Conservation (phyloP, 306 rosid genomes). For the Gastrolobium villosum region DNA sequence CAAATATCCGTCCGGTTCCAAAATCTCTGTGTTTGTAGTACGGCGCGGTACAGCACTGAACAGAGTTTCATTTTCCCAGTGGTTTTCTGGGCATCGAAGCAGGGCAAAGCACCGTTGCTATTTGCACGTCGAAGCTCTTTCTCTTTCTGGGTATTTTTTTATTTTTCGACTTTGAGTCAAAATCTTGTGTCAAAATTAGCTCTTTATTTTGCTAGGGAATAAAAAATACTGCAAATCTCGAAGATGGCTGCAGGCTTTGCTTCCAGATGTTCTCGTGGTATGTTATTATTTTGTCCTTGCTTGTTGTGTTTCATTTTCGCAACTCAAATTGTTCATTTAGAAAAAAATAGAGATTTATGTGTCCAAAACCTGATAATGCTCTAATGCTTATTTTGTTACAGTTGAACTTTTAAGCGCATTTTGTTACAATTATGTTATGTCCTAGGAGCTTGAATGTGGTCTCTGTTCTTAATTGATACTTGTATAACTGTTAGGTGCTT, state of each 20-base stretch:
- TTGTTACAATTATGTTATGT: background rate
- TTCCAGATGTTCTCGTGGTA: slow-evolving; percentile 55
- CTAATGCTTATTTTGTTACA: background rate
- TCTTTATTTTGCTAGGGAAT: background rate
- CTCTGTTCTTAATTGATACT: background rate
- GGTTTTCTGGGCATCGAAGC: no score
- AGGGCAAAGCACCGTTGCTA: no score
- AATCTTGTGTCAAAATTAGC: no score
- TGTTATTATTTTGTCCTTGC: background rate
- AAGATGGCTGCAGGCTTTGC: slow-evolving; percentile 54
- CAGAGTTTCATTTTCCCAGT: no score
- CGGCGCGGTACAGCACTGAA: no score
- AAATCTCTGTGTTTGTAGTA: no score
- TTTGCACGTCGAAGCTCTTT: no score
- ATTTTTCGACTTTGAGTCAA: background rate
- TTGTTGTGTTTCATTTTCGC: slow-evolving; percentile 17
- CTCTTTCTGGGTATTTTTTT: background rate
- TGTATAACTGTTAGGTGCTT: background rate
- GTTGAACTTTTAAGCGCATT: slow-evolving; percentile 14
- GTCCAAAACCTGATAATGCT: background rate
- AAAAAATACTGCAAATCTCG: background rate
- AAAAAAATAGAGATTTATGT: background rate
- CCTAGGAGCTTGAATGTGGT: background rate
- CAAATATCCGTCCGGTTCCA: no score
- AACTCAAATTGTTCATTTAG: background rate